These are phyloP conservation scores for Xerocomellus dryophilus DNA, from an alignment of 768 basidiomycete species.

Conservation along the genomic window DNA sequence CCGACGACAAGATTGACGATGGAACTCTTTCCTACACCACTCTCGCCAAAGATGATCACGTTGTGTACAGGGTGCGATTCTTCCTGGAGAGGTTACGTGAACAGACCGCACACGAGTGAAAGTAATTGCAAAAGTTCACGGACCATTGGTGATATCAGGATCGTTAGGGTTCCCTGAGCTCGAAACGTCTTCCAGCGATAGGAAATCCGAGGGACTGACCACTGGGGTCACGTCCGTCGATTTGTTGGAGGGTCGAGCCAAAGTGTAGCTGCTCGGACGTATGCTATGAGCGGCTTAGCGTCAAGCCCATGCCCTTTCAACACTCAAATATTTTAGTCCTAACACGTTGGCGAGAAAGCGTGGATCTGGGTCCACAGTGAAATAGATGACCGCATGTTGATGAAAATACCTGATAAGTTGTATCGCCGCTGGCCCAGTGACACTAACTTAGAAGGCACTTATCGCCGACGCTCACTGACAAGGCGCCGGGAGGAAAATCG, in stretches of 20 bases:
- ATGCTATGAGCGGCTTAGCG: not conserved
- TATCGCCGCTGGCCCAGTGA: not conserved
- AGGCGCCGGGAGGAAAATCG: not conserved
- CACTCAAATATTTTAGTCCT: not conserved
- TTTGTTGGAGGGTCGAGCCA: not conserved
- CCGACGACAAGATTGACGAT: slow-evolving; percentile 40
- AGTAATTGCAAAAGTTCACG: slow-evolving; percentile 1
- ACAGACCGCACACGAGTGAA: not conserved
- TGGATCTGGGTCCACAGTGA: not conserved
- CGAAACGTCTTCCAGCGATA: not conserved
- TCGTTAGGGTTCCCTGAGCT: not conserved
- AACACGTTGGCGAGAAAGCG: slow-evolving; percentile 11
- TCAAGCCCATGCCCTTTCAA: not conserved
- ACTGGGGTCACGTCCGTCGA: not conserved
- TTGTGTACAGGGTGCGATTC: slow-evolving; percentile 22
- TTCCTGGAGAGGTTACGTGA: slow-evolving; percentile 5
- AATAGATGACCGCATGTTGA: slow-evolving; percentile 5
- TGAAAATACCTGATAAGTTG: not conserved
- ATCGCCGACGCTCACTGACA: not conserved
- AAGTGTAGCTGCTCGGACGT: not conserved
- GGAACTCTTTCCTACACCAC: slow-evolving; percentile 43
- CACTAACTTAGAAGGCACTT: not conserved
- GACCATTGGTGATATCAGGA: slow-evolving; percentile 9
- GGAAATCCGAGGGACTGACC: not conserved
- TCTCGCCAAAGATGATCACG: slow-evolving; percentile 45